These are phyloP conservation scores for Puccinia novopanici DNA, from an alignment of 1,284 basidiomycete species.

Conservation along the genomic window DNA sequence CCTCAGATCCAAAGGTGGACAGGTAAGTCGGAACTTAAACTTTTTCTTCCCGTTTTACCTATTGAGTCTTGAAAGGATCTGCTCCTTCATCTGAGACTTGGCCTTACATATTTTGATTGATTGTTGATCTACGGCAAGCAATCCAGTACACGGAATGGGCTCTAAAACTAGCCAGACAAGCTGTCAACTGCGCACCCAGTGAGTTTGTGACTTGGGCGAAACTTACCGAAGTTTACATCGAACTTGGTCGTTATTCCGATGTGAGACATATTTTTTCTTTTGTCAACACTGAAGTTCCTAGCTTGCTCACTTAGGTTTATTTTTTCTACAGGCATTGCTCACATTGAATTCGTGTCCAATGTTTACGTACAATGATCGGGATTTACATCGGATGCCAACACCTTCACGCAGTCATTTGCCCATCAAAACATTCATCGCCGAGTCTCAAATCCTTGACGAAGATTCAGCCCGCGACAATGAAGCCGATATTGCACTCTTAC, in stretches of 20 bases:
- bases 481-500: constrained; percentile 87
- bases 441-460: constrained; percentile 67
- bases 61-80: neutral
- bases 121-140: constrained; percentile 37
- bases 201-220: constrained; percentile 99
- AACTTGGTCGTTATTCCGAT: constrained; percentile 80
- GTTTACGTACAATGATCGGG: constrained; percentile 98
- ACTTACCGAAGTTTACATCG: constrained; percentile 89
- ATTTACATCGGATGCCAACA: constrained; percentile 82
- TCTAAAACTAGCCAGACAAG: constrained; percentile 81
- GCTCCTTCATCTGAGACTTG: constrained; percentile 11
- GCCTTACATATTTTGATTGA: neutral
- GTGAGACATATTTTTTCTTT: constrained; percentile 59
- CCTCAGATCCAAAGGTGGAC: constrained; percentile 70
- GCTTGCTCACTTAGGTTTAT: neutral
- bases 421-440: constrained; percentile 78
- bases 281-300: constrained; percentile 24
- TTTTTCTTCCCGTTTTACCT: neutral
- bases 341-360: constrained; percentile 99
- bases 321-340: constrained; percentile 68
- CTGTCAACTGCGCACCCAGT: constrained; percentile 94
- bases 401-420: constrained; percentile 84
- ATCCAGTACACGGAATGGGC: constrained; percentile 71
- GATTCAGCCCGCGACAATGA: constrained; percentile 76
- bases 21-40: constrained; percentile 16